Evolutionary conservation across 2,329 filamentous ascomycete species (phyloP).

Genomic region (Fusarium palustre): DNA sequence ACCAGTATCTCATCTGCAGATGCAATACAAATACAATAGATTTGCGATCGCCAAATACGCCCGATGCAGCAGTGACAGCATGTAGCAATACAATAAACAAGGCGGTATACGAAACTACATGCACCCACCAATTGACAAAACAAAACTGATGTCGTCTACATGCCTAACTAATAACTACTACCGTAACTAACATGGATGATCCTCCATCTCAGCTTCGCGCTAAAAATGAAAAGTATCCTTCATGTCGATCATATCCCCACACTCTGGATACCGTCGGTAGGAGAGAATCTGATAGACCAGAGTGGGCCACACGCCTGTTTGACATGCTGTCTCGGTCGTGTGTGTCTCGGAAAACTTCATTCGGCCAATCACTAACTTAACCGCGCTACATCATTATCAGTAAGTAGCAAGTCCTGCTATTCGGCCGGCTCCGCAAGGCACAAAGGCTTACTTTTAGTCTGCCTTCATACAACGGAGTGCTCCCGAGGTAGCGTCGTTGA

Average conservation of each 20-base stretch:
- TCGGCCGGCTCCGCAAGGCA: conserved; percentile 45
- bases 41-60: conserved; percentile 9
- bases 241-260: conserved; percentile 33
- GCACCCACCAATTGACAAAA: not conserved
- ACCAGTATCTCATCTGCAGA: not conserved
- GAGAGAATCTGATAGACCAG: conserved; percentile 10
- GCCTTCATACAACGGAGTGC: conserved; percentile 8
- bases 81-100: conserved; percentile 2
- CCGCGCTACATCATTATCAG: conserved; percentile 17
- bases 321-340: conserved; percentile 12
- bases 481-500: conserved; percentile 24
- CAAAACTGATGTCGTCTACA: conserved; percentile 7
- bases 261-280: conserved; percentile 19
- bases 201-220: conserved; percentile 16
- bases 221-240: conserved; percentile 21
- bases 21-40: not conserved
- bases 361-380: conserved; percentile 25
- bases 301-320: conserved; percentile 6
- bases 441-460: not conserved
- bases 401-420: not conserved
- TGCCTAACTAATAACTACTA: conserved; percentile 24
- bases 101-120: conserved; percentile 3
- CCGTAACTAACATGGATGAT: conserved; percentile 10
- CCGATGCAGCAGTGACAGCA: conserved; percentile 21
- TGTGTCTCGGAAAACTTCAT: conserved; percentile 2